A percentile compares a stretch with the other conserved stretches of the same genome.
These are phyloP conservation scores for Euryodendron excelsum DNA, from an alignment of 148 eudicot species.

Conservation along the genomic window DNA sequence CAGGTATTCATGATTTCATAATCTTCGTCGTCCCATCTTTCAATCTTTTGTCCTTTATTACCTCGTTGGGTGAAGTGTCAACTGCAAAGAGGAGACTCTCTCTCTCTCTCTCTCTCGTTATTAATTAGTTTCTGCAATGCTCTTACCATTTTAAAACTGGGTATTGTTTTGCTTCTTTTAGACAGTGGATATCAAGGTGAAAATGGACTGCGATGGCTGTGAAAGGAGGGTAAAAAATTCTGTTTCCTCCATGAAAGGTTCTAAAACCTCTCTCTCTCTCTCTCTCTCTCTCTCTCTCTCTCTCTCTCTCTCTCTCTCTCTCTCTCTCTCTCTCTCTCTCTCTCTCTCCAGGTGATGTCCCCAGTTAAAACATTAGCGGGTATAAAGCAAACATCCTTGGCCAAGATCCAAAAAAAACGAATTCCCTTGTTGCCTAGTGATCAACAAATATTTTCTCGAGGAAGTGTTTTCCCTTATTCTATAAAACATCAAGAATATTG, in stretches of 20 bases:
- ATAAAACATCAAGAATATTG: too few relatives aligned
- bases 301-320: too few relatives aligned
- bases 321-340: too few relatives aligned
- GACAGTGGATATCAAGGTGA: too few relatives aligned
- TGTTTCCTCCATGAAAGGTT: constrained; percentile 45
- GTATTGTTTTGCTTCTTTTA: constrained; percentile 5
- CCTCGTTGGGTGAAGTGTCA: too few relatives aligned
- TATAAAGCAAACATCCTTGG: background rate
- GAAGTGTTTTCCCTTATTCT: too few relatives aligned
- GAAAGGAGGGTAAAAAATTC: constrained; percentile 43
- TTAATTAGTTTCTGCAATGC: background rate
- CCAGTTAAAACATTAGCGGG: background rate
- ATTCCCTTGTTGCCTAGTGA: background rate
- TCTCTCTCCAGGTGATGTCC: too few relatives aligned
- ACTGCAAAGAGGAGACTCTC: background rate
- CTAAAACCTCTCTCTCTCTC: background rate
- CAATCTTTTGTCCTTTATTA: background rate
- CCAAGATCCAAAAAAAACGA: background rate
- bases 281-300: background rate
- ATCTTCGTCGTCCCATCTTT: too few relatives aligned
- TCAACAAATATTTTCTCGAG: too few relatives aligned
- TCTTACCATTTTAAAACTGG: background rate
- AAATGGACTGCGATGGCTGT: constrained; percentile 58
- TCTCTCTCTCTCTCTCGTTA: background rate
- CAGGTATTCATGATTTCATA: constrained; percentile 40